Percentiles rank a stretch among this genome's conserved stretches.
Conservation (phyloP, 2,329 filamentous ascomycete species). For the Botryotinia narcissicola region DNA sequence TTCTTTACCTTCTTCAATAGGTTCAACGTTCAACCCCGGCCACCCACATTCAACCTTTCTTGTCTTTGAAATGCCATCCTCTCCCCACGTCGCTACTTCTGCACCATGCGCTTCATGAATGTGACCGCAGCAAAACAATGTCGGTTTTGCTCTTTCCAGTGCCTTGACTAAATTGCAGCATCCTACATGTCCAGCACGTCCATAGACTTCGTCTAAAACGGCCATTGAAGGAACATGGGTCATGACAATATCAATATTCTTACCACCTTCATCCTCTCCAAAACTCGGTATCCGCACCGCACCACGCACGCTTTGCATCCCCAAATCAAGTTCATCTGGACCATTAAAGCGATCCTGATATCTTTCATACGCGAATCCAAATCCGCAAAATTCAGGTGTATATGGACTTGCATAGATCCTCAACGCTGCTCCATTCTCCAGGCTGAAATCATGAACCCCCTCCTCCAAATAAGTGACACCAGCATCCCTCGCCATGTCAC, state of each 20-base stretch:
- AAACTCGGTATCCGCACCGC: conserved; percentile 26
- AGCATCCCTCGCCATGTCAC: conserved; percentile 28
- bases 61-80: conserved; percentile 43
- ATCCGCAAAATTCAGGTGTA: conserved; percentile 36
- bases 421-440: conserved; percentile 36
- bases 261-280: background rate
- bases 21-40: background rate
- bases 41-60: background rate
- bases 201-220: conserved; percentile 45
- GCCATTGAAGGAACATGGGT: conserved; percentile 58
- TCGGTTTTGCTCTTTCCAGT: conserved; percentile 48
- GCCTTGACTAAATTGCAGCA: conserved; percentile 55
- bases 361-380: conserved; percentile 37
- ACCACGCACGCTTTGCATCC: conserved; percentile 25
- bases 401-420: conserved; percentile 39
- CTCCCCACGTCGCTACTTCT: conserved; percentile 55
- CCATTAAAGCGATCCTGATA: conserved; percentile 36
- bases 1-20: conserved; percentile 20
- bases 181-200: conserved; percentile 40
- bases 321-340: conserved; percentile 21
- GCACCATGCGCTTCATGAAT: conserved; percentile 61
- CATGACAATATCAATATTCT: conserved; percentile 51
- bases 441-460: conserved; percentile 35
- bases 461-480: conserved; percentile 39
- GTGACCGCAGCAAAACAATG: conserved; percentile 61